Conservation (phyloP, 106 monocot species). For the Narthecium ossifragum region DNA sequence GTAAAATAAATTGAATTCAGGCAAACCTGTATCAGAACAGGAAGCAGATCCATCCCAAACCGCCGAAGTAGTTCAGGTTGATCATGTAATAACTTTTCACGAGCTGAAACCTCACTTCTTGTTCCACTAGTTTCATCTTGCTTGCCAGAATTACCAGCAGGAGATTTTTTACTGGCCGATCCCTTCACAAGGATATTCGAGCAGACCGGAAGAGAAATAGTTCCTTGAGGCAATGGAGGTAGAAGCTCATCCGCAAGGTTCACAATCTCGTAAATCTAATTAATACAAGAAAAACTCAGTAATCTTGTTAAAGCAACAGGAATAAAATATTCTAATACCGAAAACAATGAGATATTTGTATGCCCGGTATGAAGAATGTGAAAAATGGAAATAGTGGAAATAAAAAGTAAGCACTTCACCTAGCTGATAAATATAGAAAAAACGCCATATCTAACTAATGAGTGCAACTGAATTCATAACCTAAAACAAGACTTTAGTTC, state of each 20-base stretch:
- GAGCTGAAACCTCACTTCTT: conserved; percentile 58
- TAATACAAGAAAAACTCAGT: background rate
- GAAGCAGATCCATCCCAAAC: conserved; percentile 88
- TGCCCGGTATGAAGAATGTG: too few relatives aligned
- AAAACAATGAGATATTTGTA: too few relatives aligned
- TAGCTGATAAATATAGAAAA: too few relatives aligned
- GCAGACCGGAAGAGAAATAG: conserved; percentile 66
- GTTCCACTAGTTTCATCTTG: conserved; percentile 38
- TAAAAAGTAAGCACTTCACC: too few relatives aligned
- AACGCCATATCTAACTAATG: too few relatives aligned
- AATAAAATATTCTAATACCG: too few relatives aligned
- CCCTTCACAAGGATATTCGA: conserved; percentile 64
- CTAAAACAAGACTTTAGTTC: too few relatives aligned
- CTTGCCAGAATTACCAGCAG: conserved; percentile 30
- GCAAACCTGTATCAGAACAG: conserved; percentile 82
- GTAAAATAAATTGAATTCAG: background rate
- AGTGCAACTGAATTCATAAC: too few relatives aligned
- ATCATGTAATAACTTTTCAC: conserved; percentile 79
- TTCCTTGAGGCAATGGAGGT: conserved; percentile 87
- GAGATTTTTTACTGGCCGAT: conserved; percentile 45
- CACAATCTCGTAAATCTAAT: conserved; percentile 90
- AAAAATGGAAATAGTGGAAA: too few relatives aligned
- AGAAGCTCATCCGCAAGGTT: conserved; percentile 96
- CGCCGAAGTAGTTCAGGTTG: conserved; percentile 94
- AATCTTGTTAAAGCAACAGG: too few relatives aligned